Evolutionary conservation across 2,329 filamentous ascomycete species (phyloP), one percentile per base, ranked within the genome.

Genomic region (Xylariaceae sp.): DNA sequence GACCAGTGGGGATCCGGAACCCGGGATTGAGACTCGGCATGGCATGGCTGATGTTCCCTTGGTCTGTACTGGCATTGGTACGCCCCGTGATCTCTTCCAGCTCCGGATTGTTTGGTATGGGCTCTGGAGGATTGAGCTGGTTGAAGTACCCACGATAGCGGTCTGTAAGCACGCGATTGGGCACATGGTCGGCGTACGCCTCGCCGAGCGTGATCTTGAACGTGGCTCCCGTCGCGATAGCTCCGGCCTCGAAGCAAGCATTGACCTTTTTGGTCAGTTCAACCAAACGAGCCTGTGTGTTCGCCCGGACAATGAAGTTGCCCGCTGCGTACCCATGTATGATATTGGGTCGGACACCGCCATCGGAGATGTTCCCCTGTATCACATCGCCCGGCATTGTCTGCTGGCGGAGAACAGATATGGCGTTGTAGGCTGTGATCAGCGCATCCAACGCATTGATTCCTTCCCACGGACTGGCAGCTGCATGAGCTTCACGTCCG

Each of bases 401-500:
- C 67, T 86, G 83, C 68, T 85, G 82, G 0, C 83, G 77, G 4
- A 86, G 73, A 0, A 81, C 74, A 0, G 79, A 77, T 3, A 86
- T 68, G 49, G 73, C 73, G 55, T 76, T 78, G 63, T 81, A 81
- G 0, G 75, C 77, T 0, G 75, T 73, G 2, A 85, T 73, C 18
- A 83, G 66, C 0, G 82, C 82, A 64, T 86, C 83, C 0, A 85
- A 75, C 0, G 83, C 83, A 66, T 86, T 86, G 64, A 81, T 75
- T 0, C 83, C 83, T 4, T 82, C 74, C 82, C 82, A 85, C 0
- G 82, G 83, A n/a, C 74, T 78, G 2, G 78, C 78, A 0, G 79
- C 82, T 0, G 82, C 82, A 63, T 86, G 83, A 0, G 83, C 81
- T 57, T 78, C 79, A 54, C 76, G 77, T 1, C 83, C 84, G 1